Conservation (phyloP, 2,329 filamentous ascomycete genomes). For the Fusarium albidum region DNA sequence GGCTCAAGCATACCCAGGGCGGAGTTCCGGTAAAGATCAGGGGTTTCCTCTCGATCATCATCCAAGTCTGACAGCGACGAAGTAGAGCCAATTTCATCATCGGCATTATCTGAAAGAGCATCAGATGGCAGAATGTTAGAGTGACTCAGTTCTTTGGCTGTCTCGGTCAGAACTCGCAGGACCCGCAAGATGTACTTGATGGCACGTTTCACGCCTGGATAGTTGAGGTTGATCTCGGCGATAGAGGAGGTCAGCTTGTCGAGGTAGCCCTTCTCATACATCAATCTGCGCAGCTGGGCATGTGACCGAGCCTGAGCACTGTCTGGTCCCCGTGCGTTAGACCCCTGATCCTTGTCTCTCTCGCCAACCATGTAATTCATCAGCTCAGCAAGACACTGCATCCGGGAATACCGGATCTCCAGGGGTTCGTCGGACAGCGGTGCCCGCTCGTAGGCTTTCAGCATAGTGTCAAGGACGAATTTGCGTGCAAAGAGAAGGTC, state of each 20-base stretch:
- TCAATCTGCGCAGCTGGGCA: conserved; percentile 87
- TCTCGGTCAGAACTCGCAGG: conserved; percentile 84
- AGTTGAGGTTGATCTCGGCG: conserved; percentile 94
- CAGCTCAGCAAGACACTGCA: conserved; percentile 87
- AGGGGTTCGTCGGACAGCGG: conserved; percentile 79
- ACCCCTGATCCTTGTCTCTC: conserved; percentile 69
- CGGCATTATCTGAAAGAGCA: conserved; percentile 72
- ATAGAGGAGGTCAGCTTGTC: conserved; percentile 89
- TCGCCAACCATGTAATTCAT: conserved; percentile 93
- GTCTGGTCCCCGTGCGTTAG: conserved; percentile 50
- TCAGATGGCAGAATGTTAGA: conserved; percentile 76
- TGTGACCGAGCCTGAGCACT: conserved; percentile 65
- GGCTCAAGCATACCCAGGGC: conserved; percentile 94
- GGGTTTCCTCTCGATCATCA: conserved; percentile 90
- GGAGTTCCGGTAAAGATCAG: conserved; percentile 96
- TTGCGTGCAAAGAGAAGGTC: conserved; percentile 92
- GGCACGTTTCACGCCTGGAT: conserved; percentile 89
- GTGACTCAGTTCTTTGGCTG: conserved; percentile 85
- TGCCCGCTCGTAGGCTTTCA: conserved; percentile 92
- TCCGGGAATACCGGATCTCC: conserved; percentile 85
- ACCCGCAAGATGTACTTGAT: conserved; percentile 97
- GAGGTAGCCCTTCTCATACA: conserved; percentile 98
- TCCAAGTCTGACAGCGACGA: conserved; percentile 91
- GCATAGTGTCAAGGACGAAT: conserved; percentile 91
- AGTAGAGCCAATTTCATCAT: conserved; percentile 87